Evolutionary conservation across 352 stramenopile species (phyloP), one percentile per base, ranked within the genome.

Genomic region (Phytophthora megakarya): DNA sequence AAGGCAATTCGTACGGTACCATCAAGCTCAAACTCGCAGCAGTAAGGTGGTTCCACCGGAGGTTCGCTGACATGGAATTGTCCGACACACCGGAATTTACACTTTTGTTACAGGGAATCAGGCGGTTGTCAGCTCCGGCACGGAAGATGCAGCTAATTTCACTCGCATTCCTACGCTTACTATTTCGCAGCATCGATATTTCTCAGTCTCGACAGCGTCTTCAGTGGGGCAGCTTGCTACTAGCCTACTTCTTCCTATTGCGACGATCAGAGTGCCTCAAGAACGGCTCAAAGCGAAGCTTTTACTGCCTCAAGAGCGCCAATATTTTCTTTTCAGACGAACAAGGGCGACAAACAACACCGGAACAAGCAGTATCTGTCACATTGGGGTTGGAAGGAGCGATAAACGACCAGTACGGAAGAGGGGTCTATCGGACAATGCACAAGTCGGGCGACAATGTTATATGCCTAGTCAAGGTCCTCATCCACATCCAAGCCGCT

Each of bases 211-310:
- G 39, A 0, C 48, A 73, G 15, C 66, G 54, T 1, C 52, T 75
- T 2, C 28, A 70, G 19, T 78, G 65, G 57, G 70, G 44, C 37
- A 63, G 52, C 22, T 11, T 73, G 1, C n/a, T 77, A 2, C 39
- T 72, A 5, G 65, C n/a, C 15, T 77, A 52, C 37, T 74, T 69
- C 45, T 74, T 77, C 35, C 51, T 74, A 0, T 26, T 77, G 0
- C 23, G 59, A 0, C 21, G 52, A 5, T 71, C 59, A 0, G 60
- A 77, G 26, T 69, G 65, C 12, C 44, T 74, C 0, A 11, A 22
- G 11, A 50, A 54, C 25, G 45, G 45, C 0, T 2, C 1, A 3
- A 37, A 47, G 9, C 37, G 48, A 0, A 33, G 49, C 19, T 59
- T 60, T 16, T 73, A 66, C 38, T 72, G 53, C 26, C n/a, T 76